Evolutionary conservation across 805 yeast genomes (phyloP), one percentile per base, ranked within the genome.

Genomic region (Cyberlindnera subsufficiens): DNA sequence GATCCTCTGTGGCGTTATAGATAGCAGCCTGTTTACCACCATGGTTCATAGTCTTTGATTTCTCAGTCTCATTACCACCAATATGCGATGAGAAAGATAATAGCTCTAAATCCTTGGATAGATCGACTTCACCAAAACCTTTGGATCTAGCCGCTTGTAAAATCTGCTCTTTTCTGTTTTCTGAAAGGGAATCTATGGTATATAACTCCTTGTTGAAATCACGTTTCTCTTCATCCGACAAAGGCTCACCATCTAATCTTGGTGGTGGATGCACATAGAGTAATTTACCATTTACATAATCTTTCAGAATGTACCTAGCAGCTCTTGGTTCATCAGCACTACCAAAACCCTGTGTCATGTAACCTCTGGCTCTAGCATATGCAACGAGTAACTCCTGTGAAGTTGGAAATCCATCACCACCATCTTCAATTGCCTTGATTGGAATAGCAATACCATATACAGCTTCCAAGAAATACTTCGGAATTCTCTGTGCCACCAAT

Each of bases 251-350:
- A 4, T 68, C 79, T 17, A 72, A 60, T 37, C 68, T 68, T 42
- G 98, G 98, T 32, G 99, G 99, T 14, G 98, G 96, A 50, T 80
- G 82, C 34, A 86, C 82, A 59, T 75, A 90, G 38, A 88, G 68
- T 44, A 93, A 69, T 62, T 88, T 90, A 51, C 98, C 99, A 62
- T 78, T 86, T 22, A 95, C 97, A 55, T 89, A 93, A 64, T 93
- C 99, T 65, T 93, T 93, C 60, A 93, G 73, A 42, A 93, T 78
- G 53, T 86, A 85, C 62, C 99, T 76, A 34, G 96, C 81, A 13
- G 99, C 96, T 64, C 99, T 77, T 35, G 95, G 80, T 62, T 89
- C 95, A 69, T 93, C 99, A 3, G 99, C 98, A 53, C 88, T 79
- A 59, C 98, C 98, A 59, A 86, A 90, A 59, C 95, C 95, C 63